Evolutionary conservation across 108 stramenopile genomes (phyloP).

Genomic region (Cyclotella atomus): DNA sequence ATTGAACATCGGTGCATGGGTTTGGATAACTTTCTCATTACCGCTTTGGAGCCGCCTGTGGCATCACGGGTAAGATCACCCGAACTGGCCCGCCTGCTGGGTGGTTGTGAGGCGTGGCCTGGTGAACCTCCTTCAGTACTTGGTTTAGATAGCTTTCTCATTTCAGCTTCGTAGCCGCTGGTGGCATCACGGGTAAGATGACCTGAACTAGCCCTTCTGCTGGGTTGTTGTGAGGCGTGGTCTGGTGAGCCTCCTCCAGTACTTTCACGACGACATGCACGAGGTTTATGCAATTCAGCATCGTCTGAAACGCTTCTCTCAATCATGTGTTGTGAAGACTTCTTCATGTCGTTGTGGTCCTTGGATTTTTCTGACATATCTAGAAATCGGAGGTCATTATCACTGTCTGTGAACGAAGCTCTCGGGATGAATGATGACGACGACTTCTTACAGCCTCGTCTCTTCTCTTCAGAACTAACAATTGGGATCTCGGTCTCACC

Average conservation of each 20-base stretch:
- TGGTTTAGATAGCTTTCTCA: not conserved
- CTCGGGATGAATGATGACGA: not conserved
- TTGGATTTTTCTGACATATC: not conserved
- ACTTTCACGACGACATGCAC: too few species aligned
- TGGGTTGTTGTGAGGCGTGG: not conserved
- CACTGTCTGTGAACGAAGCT: not conserved
- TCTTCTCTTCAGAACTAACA: too few species aligned
- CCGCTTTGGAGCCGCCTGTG: too few species aligned
- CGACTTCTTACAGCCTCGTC: not conserved
- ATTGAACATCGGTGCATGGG: constrained; percentile 20
- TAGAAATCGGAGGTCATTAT: not conserved
- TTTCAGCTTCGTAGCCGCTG: not conserved
- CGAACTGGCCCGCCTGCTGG: not conserved
- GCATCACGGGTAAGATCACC: not conserved
- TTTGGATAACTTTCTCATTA: constrained; percentile 19
- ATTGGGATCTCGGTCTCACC: not conserved
- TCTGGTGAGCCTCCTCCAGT: not conserved
- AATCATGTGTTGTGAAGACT: too few species aligned
- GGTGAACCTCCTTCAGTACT: not conserved
- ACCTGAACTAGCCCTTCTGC: not conserved
- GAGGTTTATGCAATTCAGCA: too few species aligned
- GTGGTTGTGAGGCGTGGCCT: not conserved
- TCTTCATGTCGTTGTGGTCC: not conserved
- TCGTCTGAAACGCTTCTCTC: too few species aligned
- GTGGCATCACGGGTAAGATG: not conserved